Evolutionary conservation across 345 rosid genomes (phyloP).

Genomic region (rapeseed (Brassica napus)): Da-Ae NC_063442.1:6455501-6456000

Average conservation of each 20-base stretch:
- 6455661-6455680: neutral
- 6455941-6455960: slow-evolving; percentile 22
- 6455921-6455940: slow-evolving; percentile 22
- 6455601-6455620: too few species aligned
- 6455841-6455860: slow-evolving; percentile 26
- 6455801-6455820: neutral
- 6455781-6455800: slow-evolving; percentile 15
- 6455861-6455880: neutral
- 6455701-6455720: neutral
- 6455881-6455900: neutral
- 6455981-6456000: slow-evolving; percentile 18
- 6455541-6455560: too few species aligned
- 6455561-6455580: too few species aligned
- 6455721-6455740: neutral
- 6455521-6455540: too few species aligned
- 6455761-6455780: slow-evolving; percentile 1
- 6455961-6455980: slow-evolving; percentile 25
- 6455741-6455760: neutral
- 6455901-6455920: slow-evolving; percentile 38
- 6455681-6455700: neutral
- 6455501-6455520: neutral
- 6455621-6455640: too few species aligned
- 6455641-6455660: neutral
- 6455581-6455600: neutral
- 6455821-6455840: slow-evolving; percentile 13